phyloP scores from a whole-genome alignment of 2,329 filamentous ascomycete species.

The Diaporthe citriasiana region DNA sequence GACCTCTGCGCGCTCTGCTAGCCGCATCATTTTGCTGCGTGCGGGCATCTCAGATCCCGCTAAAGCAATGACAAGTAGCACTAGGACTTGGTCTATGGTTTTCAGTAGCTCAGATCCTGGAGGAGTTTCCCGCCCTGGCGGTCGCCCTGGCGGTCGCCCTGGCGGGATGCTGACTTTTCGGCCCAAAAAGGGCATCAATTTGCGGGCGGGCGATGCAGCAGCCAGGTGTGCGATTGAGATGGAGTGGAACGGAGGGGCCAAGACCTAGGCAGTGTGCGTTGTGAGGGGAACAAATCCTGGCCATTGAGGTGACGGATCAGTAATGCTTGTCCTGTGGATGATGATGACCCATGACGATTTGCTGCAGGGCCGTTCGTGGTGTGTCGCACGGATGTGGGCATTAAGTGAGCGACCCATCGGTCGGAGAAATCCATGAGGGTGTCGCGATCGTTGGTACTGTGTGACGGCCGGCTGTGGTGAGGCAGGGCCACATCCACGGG shows the following conservation, averaged over 20 bases:
- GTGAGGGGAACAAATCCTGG: conserved; percentile 10
- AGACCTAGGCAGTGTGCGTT: neutral
- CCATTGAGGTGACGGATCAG: conserved; percentile 3
- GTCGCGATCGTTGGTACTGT: conserved; percentile 4
- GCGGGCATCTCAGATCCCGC: conserved; percentile 15
- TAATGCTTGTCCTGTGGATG: neutral
- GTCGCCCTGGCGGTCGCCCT: no score
- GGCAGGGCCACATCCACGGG: conserved; percentile 8
- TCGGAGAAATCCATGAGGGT: conserved; percentile 8
- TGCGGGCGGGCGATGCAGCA: conserved; percentile 16
- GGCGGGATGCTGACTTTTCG: neutral
- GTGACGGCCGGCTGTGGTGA: conserved; percentile 14
- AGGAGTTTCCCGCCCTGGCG: conserved; percentile 9
- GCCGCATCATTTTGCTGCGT: conserved; percentile 6
- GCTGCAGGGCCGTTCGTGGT: neutral
- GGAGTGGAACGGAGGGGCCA: neutral
- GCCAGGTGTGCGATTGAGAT: neutral
- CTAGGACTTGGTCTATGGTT: neutral
- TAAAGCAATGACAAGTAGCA: conserved; percentile 8
- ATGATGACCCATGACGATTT: neutral
- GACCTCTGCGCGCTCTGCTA: neutral
- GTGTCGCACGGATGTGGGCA: neutral
- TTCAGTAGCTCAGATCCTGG: conserved; percentile 9
- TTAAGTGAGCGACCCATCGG: neutral
- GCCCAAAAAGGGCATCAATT: conserved; percentile 23